Conservation (phyloP, 2,329 filamentous ascomycete species). For the Ophiostoma ulmi region DNA sequence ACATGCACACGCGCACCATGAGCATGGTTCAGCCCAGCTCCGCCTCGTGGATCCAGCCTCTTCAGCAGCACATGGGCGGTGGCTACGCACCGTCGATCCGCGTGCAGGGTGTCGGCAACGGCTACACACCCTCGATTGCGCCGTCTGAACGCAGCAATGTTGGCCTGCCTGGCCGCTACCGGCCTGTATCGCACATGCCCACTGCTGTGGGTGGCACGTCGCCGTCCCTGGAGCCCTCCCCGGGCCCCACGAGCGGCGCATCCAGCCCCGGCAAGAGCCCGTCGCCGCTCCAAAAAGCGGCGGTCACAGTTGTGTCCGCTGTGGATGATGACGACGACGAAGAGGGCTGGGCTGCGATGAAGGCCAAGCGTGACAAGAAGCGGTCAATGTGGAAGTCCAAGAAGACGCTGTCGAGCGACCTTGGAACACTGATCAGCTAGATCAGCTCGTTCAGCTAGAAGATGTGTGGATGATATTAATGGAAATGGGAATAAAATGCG, state of each 20-base stretch:
- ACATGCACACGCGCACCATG: conserved; percentile 61
- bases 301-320: conserved; percentile 31
- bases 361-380: conserved; percentile 63
- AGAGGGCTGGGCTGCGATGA: conserved; percentile 65
- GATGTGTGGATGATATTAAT: not conserved
- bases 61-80: conserved; percentile 31
- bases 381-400: conserved; percentile 60
- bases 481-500: conserved; percentile 3
- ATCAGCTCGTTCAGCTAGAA: not conserved
- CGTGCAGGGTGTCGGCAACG: conserved; percentile 42
- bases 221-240: conserved; percentile 36
- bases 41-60: conserved; percentile 50
- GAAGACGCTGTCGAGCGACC: conserved; percentile 48
- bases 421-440: conserved; percentile 45
- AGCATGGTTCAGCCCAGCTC: conserved; percentile 74
- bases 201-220: conserved; percentile 31
- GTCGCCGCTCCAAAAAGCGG: conserved; percentile 36
- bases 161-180: conserved; percentile 82
- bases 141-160: conserved; percentile 94
- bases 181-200: conserved; percentile 69
- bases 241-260: conserved; percentile 18
- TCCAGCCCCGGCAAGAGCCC: conserved; percentile 31
- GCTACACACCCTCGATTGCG: conserved; percentile 85
- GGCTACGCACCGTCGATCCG: conserved; percentile 49
- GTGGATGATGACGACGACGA: conserved; percentile 53